These are phyloP conservation scores for Pythium grandisporangium DNA, from an alignment of 352 stramenopile species.

Conservation along the genomic window DNA sequence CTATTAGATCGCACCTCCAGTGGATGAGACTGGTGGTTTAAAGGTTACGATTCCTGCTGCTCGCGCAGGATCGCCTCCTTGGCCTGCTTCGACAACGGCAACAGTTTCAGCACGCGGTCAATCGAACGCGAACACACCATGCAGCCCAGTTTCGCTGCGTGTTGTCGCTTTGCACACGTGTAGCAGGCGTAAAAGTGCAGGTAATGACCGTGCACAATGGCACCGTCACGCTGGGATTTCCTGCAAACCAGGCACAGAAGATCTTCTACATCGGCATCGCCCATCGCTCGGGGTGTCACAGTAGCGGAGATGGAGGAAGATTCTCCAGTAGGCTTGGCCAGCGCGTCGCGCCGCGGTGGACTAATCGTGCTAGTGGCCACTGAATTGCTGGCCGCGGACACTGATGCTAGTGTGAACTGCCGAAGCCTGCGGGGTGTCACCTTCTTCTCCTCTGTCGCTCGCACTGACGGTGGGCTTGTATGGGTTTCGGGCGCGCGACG, in stretches of 20 bases:
- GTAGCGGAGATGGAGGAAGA: no score
- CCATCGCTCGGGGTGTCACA: no score
- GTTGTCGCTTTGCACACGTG: conserved; percentile 59
- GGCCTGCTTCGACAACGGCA: conserved; percentile 55
- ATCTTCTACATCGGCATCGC: conserved; percentile 31
- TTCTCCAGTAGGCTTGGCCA: conserved; percentile 7
- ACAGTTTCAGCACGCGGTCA: conserved; percentile 56
- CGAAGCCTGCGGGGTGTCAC: no score
- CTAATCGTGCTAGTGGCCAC: no score
- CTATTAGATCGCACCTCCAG: no score
- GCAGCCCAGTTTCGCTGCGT: conserved; percentile 37
- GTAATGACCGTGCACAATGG: conserved; percentile 68
- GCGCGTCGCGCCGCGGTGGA: no score
- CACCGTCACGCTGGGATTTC: conserved; percentile 46
- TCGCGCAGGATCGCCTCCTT: conserved; percentile 22
- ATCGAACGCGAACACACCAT: conserved; percentile 76
- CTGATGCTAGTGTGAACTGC: no score
- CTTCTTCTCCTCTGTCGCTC: no score
- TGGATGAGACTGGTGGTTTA: no score
- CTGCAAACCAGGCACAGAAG: conserved; percentile 63
- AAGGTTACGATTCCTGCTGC: conserved; percentile 4
- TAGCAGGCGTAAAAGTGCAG: conserved; percentile 81
- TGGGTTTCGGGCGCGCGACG: no score
- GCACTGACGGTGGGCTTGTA: no score
- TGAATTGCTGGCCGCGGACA: no score